phyloP scores from a whole-genome alignment of 225 moss, liverwort and hornwort genomes.

The Antitrichia curtipendula region DNA sequence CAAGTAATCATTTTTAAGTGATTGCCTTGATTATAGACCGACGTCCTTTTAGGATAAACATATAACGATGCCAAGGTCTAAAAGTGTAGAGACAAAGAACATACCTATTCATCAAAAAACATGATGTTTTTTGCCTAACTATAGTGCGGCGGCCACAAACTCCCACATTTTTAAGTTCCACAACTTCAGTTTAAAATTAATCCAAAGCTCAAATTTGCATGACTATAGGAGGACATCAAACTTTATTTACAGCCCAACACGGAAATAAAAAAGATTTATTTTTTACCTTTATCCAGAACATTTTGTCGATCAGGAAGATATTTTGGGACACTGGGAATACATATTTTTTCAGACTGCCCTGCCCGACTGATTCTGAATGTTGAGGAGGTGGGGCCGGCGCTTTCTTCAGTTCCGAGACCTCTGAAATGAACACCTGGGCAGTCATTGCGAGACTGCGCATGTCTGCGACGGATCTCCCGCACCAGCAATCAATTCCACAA shows the following conservation, averaged over 20 bases:
- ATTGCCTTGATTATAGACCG: background rate
- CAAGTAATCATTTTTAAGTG: background rate
- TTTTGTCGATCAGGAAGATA: too few relatives aligned
- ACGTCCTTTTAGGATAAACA: accelerated
- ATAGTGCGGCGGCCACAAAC: too few relatives aligned
- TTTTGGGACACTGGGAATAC: too few relatives aligned
- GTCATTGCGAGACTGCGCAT: background rate
- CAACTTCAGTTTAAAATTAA: too few relatives aligned
- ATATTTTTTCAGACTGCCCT: background rate
- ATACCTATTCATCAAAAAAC: background rate
- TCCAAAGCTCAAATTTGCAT: too few relatives aligned
- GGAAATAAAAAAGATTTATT: too few relatives aligned
- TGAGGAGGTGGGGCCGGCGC: background rate
- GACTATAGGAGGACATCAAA: too few relatives aligned
- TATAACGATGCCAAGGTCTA: accelerated
- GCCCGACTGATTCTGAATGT: background rate
- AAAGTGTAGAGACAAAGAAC: too few relatives aligned
- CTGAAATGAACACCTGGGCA: background rate
- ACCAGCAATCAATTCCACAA: background rate
- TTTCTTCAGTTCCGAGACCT: background rate
- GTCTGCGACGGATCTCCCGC: background rate
- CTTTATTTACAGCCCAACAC: too few relatives aligned
- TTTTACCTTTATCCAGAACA: too few relatives aligned
- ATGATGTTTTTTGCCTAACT: background rate
- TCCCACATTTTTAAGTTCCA: too few relatives aligned